Evolutionary conservation across 306 rosid species (phyloP), one percentile per base, ranked within the genome.

Genomic region (Dalbergia cultrata): DNA sequence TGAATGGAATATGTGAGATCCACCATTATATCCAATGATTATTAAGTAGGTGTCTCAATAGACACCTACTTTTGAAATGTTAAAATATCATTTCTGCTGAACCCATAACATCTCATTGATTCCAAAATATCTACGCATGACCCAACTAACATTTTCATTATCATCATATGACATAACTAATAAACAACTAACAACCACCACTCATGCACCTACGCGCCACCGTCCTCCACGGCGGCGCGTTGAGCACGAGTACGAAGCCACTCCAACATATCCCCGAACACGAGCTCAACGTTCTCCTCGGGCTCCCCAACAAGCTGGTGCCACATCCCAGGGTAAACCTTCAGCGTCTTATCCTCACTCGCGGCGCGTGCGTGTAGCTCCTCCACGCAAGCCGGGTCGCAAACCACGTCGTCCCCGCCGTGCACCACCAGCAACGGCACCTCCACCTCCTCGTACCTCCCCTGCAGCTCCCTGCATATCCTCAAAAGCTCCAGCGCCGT

Each of bases 401-500:
- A 95, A 0, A 95, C 87, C 0, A 89, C 87, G 83, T 95, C 99
- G 0, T 77, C 96, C 0, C 87, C 85, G 45, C 99, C 99, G 78
- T 95, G 99, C 18, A 67, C 92, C 16, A 90, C 83, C 70, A 95
- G 86, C 10, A 95, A 52, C 64, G 99, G 99, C 74, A 93, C 89
- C 60, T 89, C 85, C 79, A 95, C 93, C 91, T 95, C 98, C 83
- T 90, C 91, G 70, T 69, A 92, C 80, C 85, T 89, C 4, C 79
- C 97, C 80, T 95, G 99, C 78, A 95, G 83, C 86, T 93, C 99
- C 33, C 83, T 80, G 79, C 99, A 95, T 4, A 95, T 82, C 77
- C 99, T 84, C 43, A 95, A 45, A 43, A 95, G 85, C 86, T 95
- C 99, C 47, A 56, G 87, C 66, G 99, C 99, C 13, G 99, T 95